phyloP scores from a whole-genome alignment of 495 filamentous ascomycete genomes.

The Penicillium canariense region DNA sequence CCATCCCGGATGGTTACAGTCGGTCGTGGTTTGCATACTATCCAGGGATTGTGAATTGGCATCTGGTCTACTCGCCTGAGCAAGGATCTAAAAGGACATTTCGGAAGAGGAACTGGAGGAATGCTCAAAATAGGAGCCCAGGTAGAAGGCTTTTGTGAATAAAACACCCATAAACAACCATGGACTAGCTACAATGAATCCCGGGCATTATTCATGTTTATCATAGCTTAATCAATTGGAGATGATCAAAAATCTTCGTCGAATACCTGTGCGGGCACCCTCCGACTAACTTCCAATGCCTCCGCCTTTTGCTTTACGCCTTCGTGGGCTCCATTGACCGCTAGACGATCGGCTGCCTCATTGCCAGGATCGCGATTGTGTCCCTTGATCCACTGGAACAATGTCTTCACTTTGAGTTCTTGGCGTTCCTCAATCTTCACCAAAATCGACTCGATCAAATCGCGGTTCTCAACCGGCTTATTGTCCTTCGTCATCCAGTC shows the following conservation, averaged over 20 bases:
- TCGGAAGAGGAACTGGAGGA: no score
- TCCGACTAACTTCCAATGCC: constrained; percentile 22
- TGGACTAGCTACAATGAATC: neutral
- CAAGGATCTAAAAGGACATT: no score
- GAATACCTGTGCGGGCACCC: constrained; percentile 34
- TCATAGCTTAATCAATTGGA: constrained; percentile 3
- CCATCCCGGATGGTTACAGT: no score
- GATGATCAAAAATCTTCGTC: constrained; percentile 30
- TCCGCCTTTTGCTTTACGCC: constrained; percentile 35
- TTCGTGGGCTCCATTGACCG: constrained; percentile 56
- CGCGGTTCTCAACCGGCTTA: constrained; percentile 78
- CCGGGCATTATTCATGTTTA: neutral
- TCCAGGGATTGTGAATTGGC: no score
- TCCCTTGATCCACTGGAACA: constrained; percentile 87
- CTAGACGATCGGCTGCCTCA: constrained; percentile 74
- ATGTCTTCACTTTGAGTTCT: constrained; percentile 55
- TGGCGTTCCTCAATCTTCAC: constrained; percentile 69
- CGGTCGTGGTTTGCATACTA: no score
- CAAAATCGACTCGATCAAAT: constrained; percentile 73
- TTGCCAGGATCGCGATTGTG: constrained; percentile 70
- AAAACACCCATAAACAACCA: neutral
- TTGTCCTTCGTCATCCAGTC: constrained; percentile 70
- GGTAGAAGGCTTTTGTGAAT: no score
- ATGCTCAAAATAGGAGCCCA: no score
- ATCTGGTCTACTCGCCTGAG: no score